These are phyloP conservation scores for Alternaria brassicae DNA, from an alignment of 2,329 filamentous ascomycete genomes.

Conservation along the genomic window DNA sequence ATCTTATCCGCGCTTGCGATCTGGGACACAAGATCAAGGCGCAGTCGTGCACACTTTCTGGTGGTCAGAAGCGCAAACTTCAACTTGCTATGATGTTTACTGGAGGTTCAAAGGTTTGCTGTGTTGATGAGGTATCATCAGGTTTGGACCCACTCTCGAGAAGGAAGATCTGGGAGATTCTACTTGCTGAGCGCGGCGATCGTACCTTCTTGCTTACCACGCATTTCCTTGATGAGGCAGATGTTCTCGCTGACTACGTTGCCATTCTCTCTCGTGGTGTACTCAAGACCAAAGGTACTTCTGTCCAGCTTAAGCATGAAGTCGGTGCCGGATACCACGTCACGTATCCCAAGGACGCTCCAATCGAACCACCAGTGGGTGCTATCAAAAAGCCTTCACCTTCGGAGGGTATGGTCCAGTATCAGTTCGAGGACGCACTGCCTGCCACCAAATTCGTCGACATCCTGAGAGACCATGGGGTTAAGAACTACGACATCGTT, in stretches of 20 bases:
- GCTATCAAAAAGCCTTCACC: constrained; percentile 53
- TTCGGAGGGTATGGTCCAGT: constrained; percentile 72
- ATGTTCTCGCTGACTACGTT: constrained; percentile 87
- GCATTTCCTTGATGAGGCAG: constrained; percentile 92
- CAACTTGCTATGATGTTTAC: constrained; percentile 96
- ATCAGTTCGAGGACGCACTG: constrained; percentile 72
- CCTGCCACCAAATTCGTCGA: constrained; percentile 76
- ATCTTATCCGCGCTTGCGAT: constrained; percentile 75
- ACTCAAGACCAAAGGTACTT: constrained; percentile 81
- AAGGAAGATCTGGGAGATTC: constrained; percentile 92
- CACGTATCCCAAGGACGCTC: constrained; percentile 41
- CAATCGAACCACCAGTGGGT: constrained; percentile 59
- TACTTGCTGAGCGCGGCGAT: constrained; percentile 80
- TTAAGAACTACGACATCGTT: constrained; percentile 82
- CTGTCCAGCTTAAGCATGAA: constrained; percentile 82
- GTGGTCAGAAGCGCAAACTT: constrained; percentile 90
- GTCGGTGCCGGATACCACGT: constrained; percentile 87
- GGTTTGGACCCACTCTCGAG: constrained; percentile 87
- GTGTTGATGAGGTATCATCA: constrained; percentile 88
- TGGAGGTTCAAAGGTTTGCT: constrained; percentile 85
- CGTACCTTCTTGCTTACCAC: constrained; percentile 89
- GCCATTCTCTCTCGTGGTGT: constrained; percentile 85
- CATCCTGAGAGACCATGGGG: constrained; percentile 68
- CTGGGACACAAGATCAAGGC: constrained; percentile 76
- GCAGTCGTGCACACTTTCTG: constrained; percentile 78